Conservation (phyloP, 2,329 filamentous ascomycete species). For the Epichloe gansuensis region DNA sequence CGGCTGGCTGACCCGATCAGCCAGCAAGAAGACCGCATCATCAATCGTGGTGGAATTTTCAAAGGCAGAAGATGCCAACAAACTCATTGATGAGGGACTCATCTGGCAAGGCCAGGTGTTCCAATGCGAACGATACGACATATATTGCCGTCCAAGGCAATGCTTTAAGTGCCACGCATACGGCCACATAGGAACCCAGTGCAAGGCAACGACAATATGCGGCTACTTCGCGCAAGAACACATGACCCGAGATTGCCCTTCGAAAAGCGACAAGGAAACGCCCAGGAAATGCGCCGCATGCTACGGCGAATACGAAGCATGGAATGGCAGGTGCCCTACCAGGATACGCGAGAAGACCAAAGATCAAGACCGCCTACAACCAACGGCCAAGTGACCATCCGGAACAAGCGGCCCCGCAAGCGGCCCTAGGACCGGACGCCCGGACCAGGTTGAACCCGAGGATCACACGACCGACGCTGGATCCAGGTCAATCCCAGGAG, state of each 20-base stretch:
- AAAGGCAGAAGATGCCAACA: not conserved
- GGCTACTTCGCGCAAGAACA: constrained; percentile 5
- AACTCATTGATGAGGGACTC: constrained; percentile 13
- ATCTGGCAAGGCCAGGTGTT: constrained; percentile 12
- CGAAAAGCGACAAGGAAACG: no score
- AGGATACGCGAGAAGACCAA: no score
- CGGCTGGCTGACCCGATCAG: constrained; percentile 15
- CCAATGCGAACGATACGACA: constrained; percentile 14
- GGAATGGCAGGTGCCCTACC: no score
- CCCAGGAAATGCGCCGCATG: no score
- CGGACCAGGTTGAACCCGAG: no score
- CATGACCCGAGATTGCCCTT: not conserved
- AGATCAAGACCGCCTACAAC: no score
- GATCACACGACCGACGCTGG: no score
- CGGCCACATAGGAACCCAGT: constrained; percentile 7
- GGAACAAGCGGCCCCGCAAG: no score
- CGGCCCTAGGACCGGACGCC: no score
- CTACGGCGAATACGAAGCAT: no score
- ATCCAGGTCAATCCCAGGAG: no score
- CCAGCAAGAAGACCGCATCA: constrained; percentile 11
- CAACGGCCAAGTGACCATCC: no score
- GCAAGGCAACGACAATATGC: constrained; percentile 6
- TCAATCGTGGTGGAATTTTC: constrained; percentile 12
- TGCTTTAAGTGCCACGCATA: constrained; percentile 6
- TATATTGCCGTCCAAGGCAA: constrained; percentile 3